Conservation (phyloP, 1,139 yeast genomes). For the Scheffersomyces parashehatae region DNA sequence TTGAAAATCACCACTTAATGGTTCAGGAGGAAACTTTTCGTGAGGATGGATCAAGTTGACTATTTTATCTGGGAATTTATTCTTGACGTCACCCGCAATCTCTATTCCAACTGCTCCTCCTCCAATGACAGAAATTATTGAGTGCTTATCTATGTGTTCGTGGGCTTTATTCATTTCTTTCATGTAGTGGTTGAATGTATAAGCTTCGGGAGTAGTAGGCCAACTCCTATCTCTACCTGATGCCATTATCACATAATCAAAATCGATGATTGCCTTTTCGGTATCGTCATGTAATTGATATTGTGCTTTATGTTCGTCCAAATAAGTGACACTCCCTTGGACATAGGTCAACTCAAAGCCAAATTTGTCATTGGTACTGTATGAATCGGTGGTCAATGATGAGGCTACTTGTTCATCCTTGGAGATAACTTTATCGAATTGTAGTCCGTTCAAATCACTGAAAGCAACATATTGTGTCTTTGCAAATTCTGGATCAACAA, state of each 20-base stretch:
- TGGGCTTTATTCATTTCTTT: constrained; percentile 36
- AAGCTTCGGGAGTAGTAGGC: constrained; percentile 54
- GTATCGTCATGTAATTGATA: constrained; percentile 18
- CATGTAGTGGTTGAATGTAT: constrained; percentile 26
- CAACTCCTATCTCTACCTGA: constrained; percentile 53
- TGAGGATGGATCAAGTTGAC: constrained; percentile 46
- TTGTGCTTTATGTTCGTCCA: constrained; percentile 27
- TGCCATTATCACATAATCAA: constrained; percentile 51
- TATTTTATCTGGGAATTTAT: constrained; percentile 31
- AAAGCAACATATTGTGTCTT: constrained; percentile 40
- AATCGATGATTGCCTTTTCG: constrained; percentile 28
- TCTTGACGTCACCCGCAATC: constrained; percentile 47
- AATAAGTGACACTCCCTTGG: constrained; percentile 41
- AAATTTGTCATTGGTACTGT: constrained; percentile 12
- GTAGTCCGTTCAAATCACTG: constrained; percentile 29
- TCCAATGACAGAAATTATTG: constrained; percentile 40
- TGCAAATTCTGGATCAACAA: constrained; percentile 50
- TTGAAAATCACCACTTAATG: constrained; percentile 34
- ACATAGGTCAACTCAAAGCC: constrained; percentile 30
- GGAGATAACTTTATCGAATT: constrained; percentile 29
- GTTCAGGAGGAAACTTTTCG: constrained; percentile 41
- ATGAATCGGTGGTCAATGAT: constrained; percentile 11
- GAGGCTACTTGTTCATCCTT: constrained; percentile 18
- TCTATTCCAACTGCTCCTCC: constrained; percentile 57
- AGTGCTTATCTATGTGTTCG: constrained; percentile 19